phyloP scores from a whole-genome alignment of 1,284 basidiomycete genomes.

The Porodaedalea pini region DNA sequence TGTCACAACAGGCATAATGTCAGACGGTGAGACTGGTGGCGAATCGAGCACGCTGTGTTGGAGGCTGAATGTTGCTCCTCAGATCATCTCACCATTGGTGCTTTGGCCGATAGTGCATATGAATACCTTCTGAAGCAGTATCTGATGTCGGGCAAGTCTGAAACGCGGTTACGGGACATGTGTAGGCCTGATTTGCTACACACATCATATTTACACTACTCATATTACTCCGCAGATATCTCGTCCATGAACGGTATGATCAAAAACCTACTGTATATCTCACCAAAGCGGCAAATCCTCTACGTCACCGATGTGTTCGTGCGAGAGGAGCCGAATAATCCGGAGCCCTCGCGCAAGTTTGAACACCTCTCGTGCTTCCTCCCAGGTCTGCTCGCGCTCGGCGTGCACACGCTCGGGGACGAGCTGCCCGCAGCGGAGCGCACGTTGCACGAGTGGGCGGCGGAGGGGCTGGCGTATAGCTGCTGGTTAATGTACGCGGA shows the following conservation, averaged over 20 bases:
- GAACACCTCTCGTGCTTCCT: slow-evolving; percentile 80
- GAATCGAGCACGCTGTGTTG: background rate
- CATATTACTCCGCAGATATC: slow-evolving; percentile 45
- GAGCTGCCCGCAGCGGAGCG: slow-evolving; percentile 22
- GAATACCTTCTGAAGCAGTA: slow-evolving; percentile 77
- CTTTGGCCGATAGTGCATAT: slow-evolving; percentile 29
- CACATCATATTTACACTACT: background rate
- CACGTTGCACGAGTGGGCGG: slow-evolving; percentile 61
- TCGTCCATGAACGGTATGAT: slow-evolving; percentile 58
- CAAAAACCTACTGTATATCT: slow-evolving; percentile 60
- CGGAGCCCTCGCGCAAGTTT: slow-evolving; percentile 47
- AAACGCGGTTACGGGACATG: slow-evolving; percentile 55
- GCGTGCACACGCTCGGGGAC: slow-evolving; percentile 50
- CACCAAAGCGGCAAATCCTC: slow-evolving; percentile 60
- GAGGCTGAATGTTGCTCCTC: background rate
- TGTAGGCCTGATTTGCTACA: slow-evolving; percentile 42
- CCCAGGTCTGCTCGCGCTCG: slow-evolving; percentile 72
- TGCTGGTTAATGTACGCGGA: slow-evolving; percentile 68
- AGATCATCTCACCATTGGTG: slow-evolving; percentile 20
- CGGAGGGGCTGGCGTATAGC: slow-evolving; percentile 62
- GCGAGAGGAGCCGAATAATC: slow-evolving; percentile 1
- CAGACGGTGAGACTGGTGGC: slow-evolving; percentile 12
- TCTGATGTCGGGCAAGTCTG: slow-evolving; percentile 57
- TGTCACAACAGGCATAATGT: slow-evolving; percentile 16
- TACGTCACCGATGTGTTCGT: slow-evolving; percentile 57